Conservation (phyloP, 164 flowering plant species). For the Vitis cinerea region DNA sequence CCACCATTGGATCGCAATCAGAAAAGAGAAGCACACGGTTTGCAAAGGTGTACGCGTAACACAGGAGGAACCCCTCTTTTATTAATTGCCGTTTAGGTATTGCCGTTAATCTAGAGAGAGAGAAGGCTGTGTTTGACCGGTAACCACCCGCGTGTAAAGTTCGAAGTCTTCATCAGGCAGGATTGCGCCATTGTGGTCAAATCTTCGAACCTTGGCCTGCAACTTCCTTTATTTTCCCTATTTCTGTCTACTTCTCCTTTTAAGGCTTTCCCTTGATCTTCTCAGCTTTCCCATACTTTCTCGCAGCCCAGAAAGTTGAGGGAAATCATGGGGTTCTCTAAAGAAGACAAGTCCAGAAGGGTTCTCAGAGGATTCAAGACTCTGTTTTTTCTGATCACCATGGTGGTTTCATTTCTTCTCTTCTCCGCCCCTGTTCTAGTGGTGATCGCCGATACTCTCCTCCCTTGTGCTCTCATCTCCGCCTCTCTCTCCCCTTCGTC, state of each 20-base stretch:
- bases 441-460: slow-evolving; percentile 57
- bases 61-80: too few species aligned
- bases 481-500: slow-evolving; percentile 47
- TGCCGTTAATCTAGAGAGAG: slow-evolving; percentile 13
- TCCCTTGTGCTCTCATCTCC: slow-evolving; percentile 75
- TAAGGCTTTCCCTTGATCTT: not conserved
- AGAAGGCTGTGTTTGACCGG: slow-evolving; percentile 8
- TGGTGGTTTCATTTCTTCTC: slow-evolving; percentile 69
- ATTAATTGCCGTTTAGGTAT: slow-evolving; percentile 16
- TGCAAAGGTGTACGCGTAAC: too few species aligned
- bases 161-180: slow-evolving; percentile 12
- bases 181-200: slow-evolving; percentile 21
- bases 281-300: slow-evolving; percentile 3
- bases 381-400: slow-evolving; percentile 62
- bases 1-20: too few species aligned
- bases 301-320: not conserved
- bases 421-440: slow-evolving; percentile 82
- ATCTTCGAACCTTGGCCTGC: slow-evolving; percentile 17
- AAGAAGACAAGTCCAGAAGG: slow-evolving; percentile 51
- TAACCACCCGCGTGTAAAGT: slow-evolving; percentile 23
- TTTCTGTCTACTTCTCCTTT: not conserved
- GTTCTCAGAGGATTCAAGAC: slow-evolving; percentile 64
- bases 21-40: too few species aligned
- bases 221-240: not conserved
- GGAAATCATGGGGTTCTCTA: slow-evolving; percentile 48